Conservation (phyloP, 2,329 filamentous ascomycete genomes). For the Monosporascus sp. region DNA sequence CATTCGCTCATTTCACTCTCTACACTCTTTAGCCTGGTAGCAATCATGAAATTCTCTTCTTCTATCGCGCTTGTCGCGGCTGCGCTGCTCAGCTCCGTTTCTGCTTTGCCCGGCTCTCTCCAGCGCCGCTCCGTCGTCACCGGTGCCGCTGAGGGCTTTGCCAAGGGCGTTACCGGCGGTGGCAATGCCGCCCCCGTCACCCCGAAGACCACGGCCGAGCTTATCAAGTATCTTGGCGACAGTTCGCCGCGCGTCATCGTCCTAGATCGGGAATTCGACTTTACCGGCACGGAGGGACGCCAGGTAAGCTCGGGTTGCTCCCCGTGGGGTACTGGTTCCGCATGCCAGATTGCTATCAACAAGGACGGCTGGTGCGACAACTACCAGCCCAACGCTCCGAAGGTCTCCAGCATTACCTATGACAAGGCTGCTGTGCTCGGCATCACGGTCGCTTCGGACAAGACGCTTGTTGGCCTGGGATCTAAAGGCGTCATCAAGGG, state of each 20-base stretch:
- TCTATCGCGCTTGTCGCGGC: neutral
- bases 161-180: conserved; percentile 51
- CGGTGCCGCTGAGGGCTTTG: conserved; percentile 35
- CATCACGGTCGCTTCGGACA: conserved; percentile 50
- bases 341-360: conserved; percentile 55
- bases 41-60: neutral
- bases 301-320: conserved; percentile 48
- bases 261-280: conserved; percentile 50
- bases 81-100: neutral
- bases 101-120: neutral
- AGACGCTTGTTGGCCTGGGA: conserved; percentile 49
- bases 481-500: conserved; percentile 48
- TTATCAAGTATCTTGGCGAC: conserved; percentile 53
- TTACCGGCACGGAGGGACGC: conserved; percentile 47
- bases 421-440: conserved; percentile 46
- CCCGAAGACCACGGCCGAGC: conserved; percentile 46
- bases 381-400: conserved; percentile 48
- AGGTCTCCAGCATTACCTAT: conserved; percentile 33
- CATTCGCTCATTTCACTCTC: neutral
- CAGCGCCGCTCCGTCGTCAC: conserved; percentile 19
- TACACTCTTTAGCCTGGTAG: neutral
- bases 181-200: conserved; percentile 47
- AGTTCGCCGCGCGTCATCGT: conserved; percentile 48
- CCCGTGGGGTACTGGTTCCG: conserved; percentile 47
- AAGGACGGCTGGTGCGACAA: conserved; percentile 53